These are phyloP conservation scores for Solanum piurae DNA, from an alignment of 257 asterid genomes.

Conservation along the genomic window DNA sequence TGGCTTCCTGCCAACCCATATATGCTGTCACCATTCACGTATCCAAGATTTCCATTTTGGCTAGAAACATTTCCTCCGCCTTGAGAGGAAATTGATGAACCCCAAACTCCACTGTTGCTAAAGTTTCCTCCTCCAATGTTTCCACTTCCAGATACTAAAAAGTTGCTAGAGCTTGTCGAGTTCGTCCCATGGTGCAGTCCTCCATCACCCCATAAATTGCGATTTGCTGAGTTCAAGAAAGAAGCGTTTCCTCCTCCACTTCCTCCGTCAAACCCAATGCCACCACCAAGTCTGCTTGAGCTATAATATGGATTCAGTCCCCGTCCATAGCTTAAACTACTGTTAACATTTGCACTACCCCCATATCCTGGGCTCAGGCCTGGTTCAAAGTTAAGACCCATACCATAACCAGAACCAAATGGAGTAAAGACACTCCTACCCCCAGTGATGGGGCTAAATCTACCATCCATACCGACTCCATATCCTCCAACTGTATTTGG, in stretches of 20 bases:
- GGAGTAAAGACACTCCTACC: not conserved
- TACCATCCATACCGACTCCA: constrained; percentile 8
- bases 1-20: constrained; percentile 34
- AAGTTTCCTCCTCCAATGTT: not conserved
- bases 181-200: constrained; percentile 19
- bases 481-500: constrained; percentile 20
- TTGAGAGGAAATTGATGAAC: constrained; percentile 18
- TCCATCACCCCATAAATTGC: constrained; percentile 17
- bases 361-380: constrained; percentile 30
- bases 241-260: constrained; percentile 5
- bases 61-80: constrained; percentile 18
- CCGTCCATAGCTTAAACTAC: constrained; percentile 26
- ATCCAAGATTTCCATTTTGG: constrained; percentile 10
- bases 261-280: not conserved
- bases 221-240: constrained; percentile 1
- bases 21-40: constrained; percentile 33
- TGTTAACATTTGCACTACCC: constrained; percentile 26
- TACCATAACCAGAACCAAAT: constrained; percentile 9
- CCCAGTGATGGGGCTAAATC: constrained; percentile 1
- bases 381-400: constrained; percentile 25
- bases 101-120: constrained; percentile 36
- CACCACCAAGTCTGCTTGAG: constrained; percentile 1
- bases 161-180: constrained; percentile 28
- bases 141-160: constrained; percentile 25
- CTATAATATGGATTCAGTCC: constrained; percentile 4